Percentiles rank a stretch among this genome's conserved stretches.
These are phyloP conservation scores for Picea abies DNA, from an alignment of 83 land plant genomes.

Conservation along the genomic window DNA sequence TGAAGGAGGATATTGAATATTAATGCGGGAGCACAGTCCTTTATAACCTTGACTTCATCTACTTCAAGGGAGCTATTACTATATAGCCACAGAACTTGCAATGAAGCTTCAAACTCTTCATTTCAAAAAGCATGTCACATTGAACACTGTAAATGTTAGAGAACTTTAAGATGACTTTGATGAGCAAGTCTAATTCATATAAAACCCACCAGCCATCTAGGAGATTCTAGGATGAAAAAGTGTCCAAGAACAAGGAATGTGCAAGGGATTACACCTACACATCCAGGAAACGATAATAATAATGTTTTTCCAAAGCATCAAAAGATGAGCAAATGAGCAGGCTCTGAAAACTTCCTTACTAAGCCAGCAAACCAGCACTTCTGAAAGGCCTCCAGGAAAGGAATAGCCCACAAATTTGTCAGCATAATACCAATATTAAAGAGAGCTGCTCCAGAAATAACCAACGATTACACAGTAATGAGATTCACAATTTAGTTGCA, in stretches of 20 bases:
- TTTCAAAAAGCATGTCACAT: slow-evolving; percentile 48
- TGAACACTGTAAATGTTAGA: no score
- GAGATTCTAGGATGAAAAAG: slow-evolving; percentile 75
- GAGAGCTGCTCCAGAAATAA: no score
- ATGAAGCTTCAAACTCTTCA: slow-evolving; percentile 68
- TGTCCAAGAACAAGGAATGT: slow-evolving; percentile 64
- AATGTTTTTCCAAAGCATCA: no score
- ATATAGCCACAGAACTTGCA: slow-evolving; percentile 83
- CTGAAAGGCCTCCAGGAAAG: slow-evolving; percentile 69
- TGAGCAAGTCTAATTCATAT: no score
- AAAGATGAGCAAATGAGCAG: no score
- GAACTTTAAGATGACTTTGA: no score
- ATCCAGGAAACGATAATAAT: no score
- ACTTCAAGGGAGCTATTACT: slow-evolving; percentile 63
- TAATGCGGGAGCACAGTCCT: background rate
- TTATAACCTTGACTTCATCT: slow-evolving; percentile 54
- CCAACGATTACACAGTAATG: background rate
- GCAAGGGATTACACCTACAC: slow-evolving; percentile 56
- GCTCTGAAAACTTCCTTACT: no score
- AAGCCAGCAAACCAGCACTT: slow-evolving; percentile 38
- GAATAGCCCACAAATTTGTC: slow-evolving; percentile 66
- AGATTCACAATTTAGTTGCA: no score
- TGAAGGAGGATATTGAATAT: background rate
- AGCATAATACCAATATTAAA: slow-evolving; percentile 13
- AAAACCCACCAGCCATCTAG: slow-evolving; percentile 71